Percentiles rank a stretch among this genome's conserved stretches.
Conservation (phyloP, 2,329 filamentous ascomycete species). For the Hypocrella siamensis region DNA sequence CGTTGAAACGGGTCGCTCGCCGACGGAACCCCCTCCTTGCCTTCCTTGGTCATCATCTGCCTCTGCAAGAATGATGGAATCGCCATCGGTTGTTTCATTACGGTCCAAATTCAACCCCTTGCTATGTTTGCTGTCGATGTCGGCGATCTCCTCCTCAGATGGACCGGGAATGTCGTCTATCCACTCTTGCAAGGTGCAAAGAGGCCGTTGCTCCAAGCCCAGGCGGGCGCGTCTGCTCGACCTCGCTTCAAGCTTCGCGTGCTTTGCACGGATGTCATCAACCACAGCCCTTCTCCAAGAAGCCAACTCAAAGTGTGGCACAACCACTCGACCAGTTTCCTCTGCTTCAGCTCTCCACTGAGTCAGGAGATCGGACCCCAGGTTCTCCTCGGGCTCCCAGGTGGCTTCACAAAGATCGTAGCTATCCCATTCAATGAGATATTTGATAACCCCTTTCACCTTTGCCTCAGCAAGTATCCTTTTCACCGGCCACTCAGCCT, state of each 20-base stretch:
- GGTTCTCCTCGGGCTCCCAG: slow-evolving; percentile 34
- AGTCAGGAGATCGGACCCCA: slow-evolving; percentile 20
- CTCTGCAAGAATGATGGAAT: too few species aligned
- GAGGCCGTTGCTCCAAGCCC: slow-evolving; percentile 10
- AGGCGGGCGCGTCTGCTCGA: slow-evolving; percentile 25
- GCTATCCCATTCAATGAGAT: slow-evolving; percentile 22
- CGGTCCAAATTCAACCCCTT: not conserved
- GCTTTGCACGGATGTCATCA: slow-evolving; percentile 12
- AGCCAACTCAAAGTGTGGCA: slow-evolving; percentile 20
- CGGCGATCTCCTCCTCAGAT: slow-evolving; percentile 2
- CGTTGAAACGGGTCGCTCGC: too few species aligned
- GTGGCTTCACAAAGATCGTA: slow-evolving; percentile 18
- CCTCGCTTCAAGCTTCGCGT: slow-evolving; percentile 22
- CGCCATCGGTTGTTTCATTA: not conserved
- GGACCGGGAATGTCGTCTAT: slow-evolving; percentile 1
- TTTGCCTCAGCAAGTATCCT: slow-evolving; percentile 31
- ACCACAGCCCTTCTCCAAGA: slow-evolving; percentile 19
- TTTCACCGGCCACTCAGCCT: slow-evolving; percentile 33
- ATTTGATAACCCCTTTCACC: slow-evolving; percentile 11
- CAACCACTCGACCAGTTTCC: slow-evolving; percentile 15
- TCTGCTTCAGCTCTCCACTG: slow-evolving; percentile 28
- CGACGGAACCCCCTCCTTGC: too few species aligned
- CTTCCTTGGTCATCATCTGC: too few species aligned
- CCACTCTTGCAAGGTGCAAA: slow-evolving; percentile 2
- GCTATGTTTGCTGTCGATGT: not conserved